Evolutionary conservation across 2,329 filamentous ascomycete species (phyloP), one percentile per base, ranked within the genome.

Genomic region (Sordariomycetes sp.): DNA sequence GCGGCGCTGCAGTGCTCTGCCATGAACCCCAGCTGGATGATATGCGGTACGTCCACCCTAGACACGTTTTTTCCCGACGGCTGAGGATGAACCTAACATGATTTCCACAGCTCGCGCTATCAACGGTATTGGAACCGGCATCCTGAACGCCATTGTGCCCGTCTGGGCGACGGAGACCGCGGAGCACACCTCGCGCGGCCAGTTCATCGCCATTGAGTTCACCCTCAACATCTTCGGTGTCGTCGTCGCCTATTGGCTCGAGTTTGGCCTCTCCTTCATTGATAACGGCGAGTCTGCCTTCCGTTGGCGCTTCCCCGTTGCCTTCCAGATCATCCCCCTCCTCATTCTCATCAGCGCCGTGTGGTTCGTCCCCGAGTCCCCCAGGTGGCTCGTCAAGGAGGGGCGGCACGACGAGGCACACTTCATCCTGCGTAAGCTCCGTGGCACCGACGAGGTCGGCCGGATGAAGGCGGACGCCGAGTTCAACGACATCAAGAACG

Each of bases 151-250:
- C 8, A 88, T 89, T 61, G 80, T 86, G 0, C 86, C 86, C 0
- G 85, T 88, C 3, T 89, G 84, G 84, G 84, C 85, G 1, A 86
- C 86, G 0, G 87, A 89, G 68, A 86, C 82, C 0, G 81, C 84
- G 0, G 80, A 86, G 46, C 83, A 88, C 64, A 87, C 79, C 0
- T 84, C 81, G 2, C 79, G 87, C 48, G 87, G 87, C 6, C 78
- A 83, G 54, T 87, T 88, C 61, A 82, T 89, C 59, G 83, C 85
- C 11, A 83, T 88, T 58, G 86, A 89, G 64, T 89, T 90, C 61
- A 89, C 85, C 0, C 69, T 89, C 10, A 90, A 89, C 65, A 88
- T 89, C 60, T 83, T 88, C 54, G 86, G 86, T 64, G 83, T 88
- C 0, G 80, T 85, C 22, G 74, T 85, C 40, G 10, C 20, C 46